phyloP scores from a whole-genome alignment of 2,329 filamentous ascomycete species.

The Cladophialophora carrionii region DNA sequence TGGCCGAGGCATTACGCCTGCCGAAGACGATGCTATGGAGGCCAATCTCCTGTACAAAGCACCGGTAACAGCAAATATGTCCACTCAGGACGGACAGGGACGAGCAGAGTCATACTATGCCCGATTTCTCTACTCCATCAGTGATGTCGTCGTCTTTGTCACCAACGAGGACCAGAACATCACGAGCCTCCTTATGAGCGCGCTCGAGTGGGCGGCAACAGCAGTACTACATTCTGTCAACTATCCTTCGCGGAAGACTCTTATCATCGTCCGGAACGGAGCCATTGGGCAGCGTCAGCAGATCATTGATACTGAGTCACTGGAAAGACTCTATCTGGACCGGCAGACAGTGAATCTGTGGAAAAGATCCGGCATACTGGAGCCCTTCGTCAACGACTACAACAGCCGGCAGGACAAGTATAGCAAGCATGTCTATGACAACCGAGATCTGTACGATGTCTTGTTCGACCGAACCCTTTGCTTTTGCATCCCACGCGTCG shows the following conservation, averaged over 20 bases:
- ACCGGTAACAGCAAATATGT: conserved; percentile 7
- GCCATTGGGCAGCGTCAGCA: conserved; percentile 9
- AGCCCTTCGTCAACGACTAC: conserved; percentile 14
- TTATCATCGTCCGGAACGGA: conserved; percentile 16
- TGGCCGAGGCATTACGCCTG: not conserved
- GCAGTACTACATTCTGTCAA: conserved; percentile 16
- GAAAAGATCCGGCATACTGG: conserved; percentile 6
- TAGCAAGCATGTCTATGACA: conserved; percentile 14
- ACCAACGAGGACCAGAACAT: conserved; percentile 21
- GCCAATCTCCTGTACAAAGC: conserved; percentile 12
- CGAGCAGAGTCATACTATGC: conserved; percentile 15
- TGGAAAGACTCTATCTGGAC: conserved; percentile 9
- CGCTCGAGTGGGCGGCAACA: conserved; percentile 15
- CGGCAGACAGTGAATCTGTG: conserved; percentile 10
- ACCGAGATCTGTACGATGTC: conserved; percentile 17
- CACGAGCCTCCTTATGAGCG: conserved; percentile 9
- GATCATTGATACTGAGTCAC: conserved; percentile 1
- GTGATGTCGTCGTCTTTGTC: conserved; percentile 18
- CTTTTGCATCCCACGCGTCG: conserved; percentile 12
- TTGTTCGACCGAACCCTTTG: conserved; percentile 7
- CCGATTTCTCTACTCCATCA: conserved; percentile 12
- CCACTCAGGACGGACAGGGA: conserved; percentile 9
- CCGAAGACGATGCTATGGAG: conserved; percentile 4
- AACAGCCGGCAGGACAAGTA: conserved; percentile 13
- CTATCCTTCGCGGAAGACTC: conserved; percentile 20